phyloP scores from a whole-genome alignment of 225 moss, liverwort and hornwort genomes.

The Straminergon stramineum region DNA sequence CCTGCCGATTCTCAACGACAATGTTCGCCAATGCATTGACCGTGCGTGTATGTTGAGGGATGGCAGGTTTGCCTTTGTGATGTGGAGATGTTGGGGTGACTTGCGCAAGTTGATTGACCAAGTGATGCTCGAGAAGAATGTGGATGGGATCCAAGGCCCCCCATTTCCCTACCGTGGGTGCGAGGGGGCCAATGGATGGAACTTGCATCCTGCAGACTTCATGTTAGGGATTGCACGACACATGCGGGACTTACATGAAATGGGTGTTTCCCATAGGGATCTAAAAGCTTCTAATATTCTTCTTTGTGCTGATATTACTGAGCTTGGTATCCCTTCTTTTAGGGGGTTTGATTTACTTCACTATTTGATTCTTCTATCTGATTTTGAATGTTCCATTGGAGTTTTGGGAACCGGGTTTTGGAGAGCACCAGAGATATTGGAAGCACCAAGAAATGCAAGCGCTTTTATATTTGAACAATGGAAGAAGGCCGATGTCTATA shows the following conservation, averaged over 20 bases:
- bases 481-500: background rate
- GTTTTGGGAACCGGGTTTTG: background rate
- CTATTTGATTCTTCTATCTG: background rate
- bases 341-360: too few species aligned
- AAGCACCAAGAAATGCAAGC: rapidly evolving
- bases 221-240: background rate
- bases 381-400: background rate
- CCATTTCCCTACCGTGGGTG: background rate
- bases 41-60: background rate
- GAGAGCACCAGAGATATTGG: background rate
- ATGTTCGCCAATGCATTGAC: rapidly evolving
- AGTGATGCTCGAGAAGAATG: background rate
- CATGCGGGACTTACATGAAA: background rate
- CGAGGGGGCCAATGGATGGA: background rate
- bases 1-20: rapidly evolving
- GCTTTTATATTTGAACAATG: too few species aligned
- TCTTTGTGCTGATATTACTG: too few species aligned
- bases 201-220: background rate
- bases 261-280: background rate
- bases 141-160: background rate
- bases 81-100: background rate
- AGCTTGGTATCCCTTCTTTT: too few species aligned
- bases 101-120: background rate
- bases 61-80: background rate
- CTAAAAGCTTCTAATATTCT: background rate